phyloP scores from a whole-genome alignment of 768 basidiomycete species.

The Cytidiella melzeri region DNA sequence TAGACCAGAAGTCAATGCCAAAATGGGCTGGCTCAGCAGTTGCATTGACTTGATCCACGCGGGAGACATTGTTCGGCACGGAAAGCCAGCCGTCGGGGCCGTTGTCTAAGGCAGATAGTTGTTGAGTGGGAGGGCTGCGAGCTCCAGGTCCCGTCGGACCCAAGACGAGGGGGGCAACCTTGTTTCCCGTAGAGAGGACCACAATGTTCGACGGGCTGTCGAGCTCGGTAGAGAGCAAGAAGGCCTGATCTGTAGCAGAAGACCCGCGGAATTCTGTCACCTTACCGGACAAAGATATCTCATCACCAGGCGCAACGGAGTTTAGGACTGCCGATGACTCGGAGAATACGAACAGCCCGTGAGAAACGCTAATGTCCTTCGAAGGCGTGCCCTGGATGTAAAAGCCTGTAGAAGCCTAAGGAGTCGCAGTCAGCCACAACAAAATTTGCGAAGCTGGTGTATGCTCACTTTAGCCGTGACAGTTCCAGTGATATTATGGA shows the following conservation, averaged over 20 bases:
- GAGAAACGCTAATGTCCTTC: constrained; percentile 40
- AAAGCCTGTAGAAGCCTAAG: constrained; percentile 32
- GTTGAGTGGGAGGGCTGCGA: constrained; percentile 46
- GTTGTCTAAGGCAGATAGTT: constrained; percentile 40
- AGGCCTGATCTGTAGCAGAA: constrained; percentile 33
- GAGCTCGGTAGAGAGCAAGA: constrained; percentile 47
- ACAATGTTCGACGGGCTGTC: constrained; percentile 39
- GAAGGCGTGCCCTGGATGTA: constrained; percentile 36
- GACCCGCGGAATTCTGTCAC: constrained; percentile 40
- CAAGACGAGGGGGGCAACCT: constrained; percentile 42
- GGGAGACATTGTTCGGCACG: constrained; percentile 46
- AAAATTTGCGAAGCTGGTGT: not conserved
- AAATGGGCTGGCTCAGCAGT: constrained; percentile 41
- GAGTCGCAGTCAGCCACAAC: not conserved
- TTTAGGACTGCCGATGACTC: constrained; percentile 31
- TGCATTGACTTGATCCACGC: constrained; percentile 36
- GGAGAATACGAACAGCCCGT: constrained; percentile 46
- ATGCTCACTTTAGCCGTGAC: constrained; percentile 21
- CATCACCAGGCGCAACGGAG: constrained; percentile 39
- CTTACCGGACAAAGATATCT: constrained; percentile 36
- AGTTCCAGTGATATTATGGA: constrained; percentile 21
- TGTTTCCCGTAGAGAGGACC: constrained; percentile 41
- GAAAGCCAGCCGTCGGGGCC: constrained; percentile 49
- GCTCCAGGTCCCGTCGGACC: constrained; percentile 29
- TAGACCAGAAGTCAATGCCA: constrained; percentile 61